Base-by-base conservation (phyloP, 176 grass and related monocot species). In the Phyllostachys edulis region DNA sequence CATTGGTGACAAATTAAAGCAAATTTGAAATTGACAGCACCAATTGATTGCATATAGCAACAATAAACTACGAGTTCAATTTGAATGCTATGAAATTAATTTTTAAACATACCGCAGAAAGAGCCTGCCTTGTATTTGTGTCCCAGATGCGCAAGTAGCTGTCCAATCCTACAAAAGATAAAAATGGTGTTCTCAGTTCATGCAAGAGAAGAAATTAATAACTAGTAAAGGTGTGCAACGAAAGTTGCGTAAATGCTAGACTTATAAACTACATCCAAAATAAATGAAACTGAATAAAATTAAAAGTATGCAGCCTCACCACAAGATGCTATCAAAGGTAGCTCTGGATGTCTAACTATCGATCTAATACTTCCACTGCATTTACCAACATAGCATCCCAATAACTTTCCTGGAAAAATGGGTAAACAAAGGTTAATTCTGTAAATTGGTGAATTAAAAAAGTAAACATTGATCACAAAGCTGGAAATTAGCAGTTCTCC, bases 351-450 rank as follows among this genome's bases (percentile, higher is more conserved):
- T 52, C 90, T 94, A 59, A 84, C 84, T 63, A 99, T 96, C 12
- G 91, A 96, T 94, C 97, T 96, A 83, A 99, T 99, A 68, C 93
- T 99, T 85, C 93, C 97, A 86, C 91, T 89, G 80, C 97, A 99
- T 84, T 94, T 99, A 71, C 97, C 93, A 88, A 89, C 72, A 90
- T 88, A 99, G 84, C 91, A 93, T 56, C 97, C 97, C 20, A 96
- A 4, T 82, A 99, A 81, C 90, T 89, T 99, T 71, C 97, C 97
- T 99, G 85, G 16, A 80, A 73, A 36, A 61, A 13, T 16, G 7
- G 36, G 0, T 39, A 47, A 62, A 20, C 15, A 44, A 39, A 64
- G 7, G 38, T 63, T 66, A 29, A 82, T 39, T 62, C 36, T 40
- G 38, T 7, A 71, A 67, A 39, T 40, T 24, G 9, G 10, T 9